Base-by-base conservation (phyloP, 2,329 filamentous ascomycete genomes). In the Paracoccidioides brasiliensis region DNA sequence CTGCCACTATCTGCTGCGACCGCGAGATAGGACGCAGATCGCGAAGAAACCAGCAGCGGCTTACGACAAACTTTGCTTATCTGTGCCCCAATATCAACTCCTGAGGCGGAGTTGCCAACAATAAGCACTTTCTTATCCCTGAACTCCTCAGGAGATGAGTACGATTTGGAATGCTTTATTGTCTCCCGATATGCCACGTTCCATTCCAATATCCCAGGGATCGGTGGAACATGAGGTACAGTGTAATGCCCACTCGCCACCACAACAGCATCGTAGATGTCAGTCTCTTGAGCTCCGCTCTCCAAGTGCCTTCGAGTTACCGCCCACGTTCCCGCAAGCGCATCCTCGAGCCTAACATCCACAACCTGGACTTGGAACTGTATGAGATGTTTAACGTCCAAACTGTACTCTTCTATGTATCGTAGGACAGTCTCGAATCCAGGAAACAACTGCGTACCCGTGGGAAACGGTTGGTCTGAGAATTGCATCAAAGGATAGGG, bases 71-170 rank as follows among this genome's bases (percentile, higher is more conserved):
- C 76, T 5, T 73, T 66, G 52, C 78, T 80, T 62, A 96, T 85
- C 67, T 96, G 91, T 2, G 77, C 72, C 14, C 85, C 84, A 62
- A 97, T 88, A 64, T 97, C 91, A 14, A 89, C 72, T 0, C 89
- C 91, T 0, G 88, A 95, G 0, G 90, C 86, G 0, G 85, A 85
- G 63, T 88, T 93, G 8, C 91, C 91, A 0, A 96, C 82, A 0
- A 96, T 78, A 4, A 96, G 70, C 9, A 93, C 86, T 69, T 88
- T 94, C 67, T 86, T 86, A 54, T 74, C 77, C 0, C 67, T 66
- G 63, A 84, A 95, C 0, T 73, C 64, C 15, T 80, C 77, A 0
- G 87, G 79, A 0, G 71, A 77, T 43, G 90, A 83, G 66, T 90
- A 97, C 56, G 82, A 81, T 67, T 93, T 95, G 0, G 90, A 89